Base-by-base conservation (phyloP, 495 filamentous ascomycete species). In the Neurospora sp. region DNA sequence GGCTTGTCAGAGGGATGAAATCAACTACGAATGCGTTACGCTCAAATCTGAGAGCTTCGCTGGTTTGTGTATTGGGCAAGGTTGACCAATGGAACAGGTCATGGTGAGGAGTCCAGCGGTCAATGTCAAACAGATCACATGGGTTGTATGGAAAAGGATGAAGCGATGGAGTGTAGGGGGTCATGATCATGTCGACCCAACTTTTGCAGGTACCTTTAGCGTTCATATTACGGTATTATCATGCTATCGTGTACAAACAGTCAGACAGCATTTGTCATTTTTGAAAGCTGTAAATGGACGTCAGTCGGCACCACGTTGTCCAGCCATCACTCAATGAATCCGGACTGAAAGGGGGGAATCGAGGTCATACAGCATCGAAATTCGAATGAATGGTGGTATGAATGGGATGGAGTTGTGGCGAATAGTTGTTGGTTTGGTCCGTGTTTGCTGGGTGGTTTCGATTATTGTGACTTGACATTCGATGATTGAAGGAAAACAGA, bases 371-470 rank as follows among this genome's bases (percentile, higher is more conserved):
- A 31, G 48, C 48, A 27, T 59, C 20, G 48, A 31, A 59, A 3
- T 14, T 59, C 11, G 11, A 23, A 27, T 23, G 48, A 27, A 27
- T 27, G 48, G 48, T 27, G 23, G 20, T 31, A 14, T 23, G 20
- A 3, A 37, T 35, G 27, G 54, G 27, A 66, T 35, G 14, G 54
- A 66, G 54, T 37, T 66, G 54, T 35, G 54, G 54, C 54, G 54
- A 37, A 66, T 35, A 18, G 31, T 7, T 66, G 6, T 66, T 18
- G 27, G 12, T 18, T 16, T 66, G 27, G 5, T 74, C 48, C n/a
- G 69, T 73, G 39, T 75, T 75, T 39, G 39, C 73, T 74, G 72
- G 42, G 59, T 62, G 38, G 62, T 72, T 41, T 37, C 41, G 20
- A 73, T 66, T 72, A 12, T 39, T 72, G n/a, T 74, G 39, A 18